Evolutionary conservation across 805 yeast genomes (phyloP).

Genomic region (Naumovozyma castellii): DNA sequence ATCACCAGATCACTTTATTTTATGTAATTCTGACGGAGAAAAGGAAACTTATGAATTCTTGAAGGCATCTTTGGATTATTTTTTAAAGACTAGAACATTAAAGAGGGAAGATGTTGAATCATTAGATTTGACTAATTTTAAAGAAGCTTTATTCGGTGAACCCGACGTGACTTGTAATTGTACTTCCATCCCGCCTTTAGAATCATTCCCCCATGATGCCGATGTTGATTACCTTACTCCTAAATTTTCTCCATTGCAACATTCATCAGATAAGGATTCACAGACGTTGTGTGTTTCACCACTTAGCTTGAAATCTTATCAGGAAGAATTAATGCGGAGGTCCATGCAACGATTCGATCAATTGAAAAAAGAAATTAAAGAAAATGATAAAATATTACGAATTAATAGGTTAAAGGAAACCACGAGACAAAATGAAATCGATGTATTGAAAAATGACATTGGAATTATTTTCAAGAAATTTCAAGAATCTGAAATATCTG

Average conservation of each 20-base stretch:
- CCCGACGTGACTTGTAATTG: neutral
- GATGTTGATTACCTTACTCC: conserved; percentile 3
- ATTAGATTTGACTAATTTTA: neutral
- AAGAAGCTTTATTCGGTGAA: neutral
- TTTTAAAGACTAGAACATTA: conserved; percentile 10
- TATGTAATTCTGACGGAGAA: conserved; percentile 11
- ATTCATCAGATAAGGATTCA: conserved; percentile 1
- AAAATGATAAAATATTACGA: conserved; percentile 15
- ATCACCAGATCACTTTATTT: conserved; percentile 37
- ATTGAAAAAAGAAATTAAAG: conserved; percentile 19
- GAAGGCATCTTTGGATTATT: conserved; percentile 11
- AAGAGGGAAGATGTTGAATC: neutral
- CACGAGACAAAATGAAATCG: conserved; percentile 33
- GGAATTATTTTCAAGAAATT: conserved; percentile 34
- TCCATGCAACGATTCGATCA: conserved; percentile 30
- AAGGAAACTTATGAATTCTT: conserved; percentile 3
- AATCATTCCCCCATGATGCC: neutral
- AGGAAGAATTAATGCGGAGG: conserved; percentile 30
- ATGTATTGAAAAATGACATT: conserved; percentile 32
- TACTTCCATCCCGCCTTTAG: neutral
- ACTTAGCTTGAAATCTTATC: conserved; percentile 27
- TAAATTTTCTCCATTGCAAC: conserved; percentile 5
- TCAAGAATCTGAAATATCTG: conserved; percentile 18
- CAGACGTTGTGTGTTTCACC: neutral
- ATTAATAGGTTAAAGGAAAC: conserved; percentile 32